These are phyloP conservation scores for Lachancea waltii DNA, from an alignment of 805 yeast species.

Conservation along the genomic window DNA sequence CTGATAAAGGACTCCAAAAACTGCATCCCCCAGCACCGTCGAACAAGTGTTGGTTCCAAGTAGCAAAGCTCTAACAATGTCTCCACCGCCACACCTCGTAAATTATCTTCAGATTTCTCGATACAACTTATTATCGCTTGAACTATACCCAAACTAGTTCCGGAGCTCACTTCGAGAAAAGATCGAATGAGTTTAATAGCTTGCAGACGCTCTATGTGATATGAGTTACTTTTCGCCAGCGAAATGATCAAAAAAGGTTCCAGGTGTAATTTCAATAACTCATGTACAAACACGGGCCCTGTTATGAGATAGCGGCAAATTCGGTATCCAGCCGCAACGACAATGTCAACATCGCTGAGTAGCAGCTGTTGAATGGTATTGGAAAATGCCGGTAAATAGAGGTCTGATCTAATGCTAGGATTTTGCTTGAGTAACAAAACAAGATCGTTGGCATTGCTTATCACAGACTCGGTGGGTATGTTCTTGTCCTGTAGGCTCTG, in stretches of 20 bases:
- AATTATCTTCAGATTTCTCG: conserved; percentile 47
- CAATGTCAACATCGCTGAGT: conserved; percentile 49
- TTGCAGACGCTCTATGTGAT: conserved; percentile 63
- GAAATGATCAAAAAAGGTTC: conserved; percentile 61
- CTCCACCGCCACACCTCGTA: conserved; percentile 48
- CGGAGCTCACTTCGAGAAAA: conserved; percentile 48
- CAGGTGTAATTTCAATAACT: conserved; percentile 47
- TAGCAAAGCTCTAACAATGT: conserved; percentile 51
- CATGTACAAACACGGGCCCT: conserved; percentile 46
- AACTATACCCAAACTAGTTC: conserved; percentile 61
- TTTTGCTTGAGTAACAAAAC: conserved; percentile 48
- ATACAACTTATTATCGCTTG: conserved; percentile 60
- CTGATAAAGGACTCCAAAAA: conserved; percentile 32
- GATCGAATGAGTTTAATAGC: conserved; percentile 66
- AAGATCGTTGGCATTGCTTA: conserved; percentile 60
- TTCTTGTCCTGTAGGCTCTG: conserved; percentile 30
- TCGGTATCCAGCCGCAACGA: conserved; percentile 70
- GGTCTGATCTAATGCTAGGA: conserved; percentile 57
- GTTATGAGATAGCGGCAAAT: conserved; percentile 60
- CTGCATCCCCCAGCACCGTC: conserved; percentile 42
- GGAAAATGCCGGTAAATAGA: conserved; percentile 53
- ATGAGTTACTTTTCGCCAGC: conserved; percentile 49
- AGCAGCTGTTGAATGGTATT: conserved; percentile 55
- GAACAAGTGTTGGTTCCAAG: conserved; percentile 38
- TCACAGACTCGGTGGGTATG: conserved; percentile 20